Percentiles rank a stretch among this genome's conserved stretches.
These are phyloP conservation scores for Exophiala xenobiotica DNA, from an alignment of 2,329 filamentous ascomycete genomes.

Conservation along the genomic window DNA sequence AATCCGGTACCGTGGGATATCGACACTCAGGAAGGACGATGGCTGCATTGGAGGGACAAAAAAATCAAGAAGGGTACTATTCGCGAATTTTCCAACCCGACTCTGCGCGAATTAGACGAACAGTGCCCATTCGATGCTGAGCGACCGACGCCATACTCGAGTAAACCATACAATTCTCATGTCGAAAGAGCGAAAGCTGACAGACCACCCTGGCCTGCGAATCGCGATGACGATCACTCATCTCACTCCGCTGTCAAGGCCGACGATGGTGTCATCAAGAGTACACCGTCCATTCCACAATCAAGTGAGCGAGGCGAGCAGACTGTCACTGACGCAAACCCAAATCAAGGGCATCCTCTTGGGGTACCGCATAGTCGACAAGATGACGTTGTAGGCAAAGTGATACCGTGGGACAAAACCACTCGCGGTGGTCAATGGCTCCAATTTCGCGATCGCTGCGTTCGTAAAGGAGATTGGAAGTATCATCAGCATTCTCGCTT, in stretches of 20 bases:
- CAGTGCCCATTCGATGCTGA: constrained; percentile 23
- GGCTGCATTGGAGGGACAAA: constrained; percentile 27
- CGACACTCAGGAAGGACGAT: constrained; percentile 25
- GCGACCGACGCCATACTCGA: constrained; percentile 18
- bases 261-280: too few relatives aligned
- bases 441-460: constrained; percentile 15
- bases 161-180: constrained; percentile 4
- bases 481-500: neutral
- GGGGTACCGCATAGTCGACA: neutral
- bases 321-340: neutral
- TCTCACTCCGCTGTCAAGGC: too few relatives aligned
- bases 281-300: too few relatives aligned
- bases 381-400: neutral
- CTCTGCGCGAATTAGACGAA: constrained; percentile 16
- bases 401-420: constrained; percentile 18
- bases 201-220: constrained; percentile 22
- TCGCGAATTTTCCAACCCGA: neutral
- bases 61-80: constrained; percentile 17
- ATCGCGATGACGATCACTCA: neutral
- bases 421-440: constrained; percentile 24
- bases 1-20: constrained; percentile 26
- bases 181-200: neutral
- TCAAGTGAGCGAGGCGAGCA: neutral
- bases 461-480: constrained; percentile 16
- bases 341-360: neutral